Evolutionary conservation across 2,329 filamentous ascomycete genomes (phyloP).

Genomic region (Elsinoe ampelina): DNA sequence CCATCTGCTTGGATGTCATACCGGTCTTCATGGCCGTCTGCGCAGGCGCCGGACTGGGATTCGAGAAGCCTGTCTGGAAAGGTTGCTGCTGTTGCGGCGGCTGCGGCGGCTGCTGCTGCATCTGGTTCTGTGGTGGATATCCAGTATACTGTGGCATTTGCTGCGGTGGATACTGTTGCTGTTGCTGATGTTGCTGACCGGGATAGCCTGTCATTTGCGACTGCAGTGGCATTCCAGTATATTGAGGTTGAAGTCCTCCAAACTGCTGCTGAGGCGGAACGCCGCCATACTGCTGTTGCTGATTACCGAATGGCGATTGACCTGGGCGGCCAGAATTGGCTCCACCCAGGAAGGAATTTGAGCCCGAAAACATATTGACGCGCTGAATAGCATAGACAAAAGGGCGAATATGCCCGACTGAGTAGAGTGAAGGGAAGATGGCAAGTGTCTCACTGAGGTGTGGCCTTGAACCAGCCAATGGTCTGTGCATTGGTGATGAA

Average conservation of each 20-base stretch:
- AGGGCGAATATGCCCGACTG: background rate
- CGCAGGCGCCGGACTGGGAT: slow-evolving; percentile 35
- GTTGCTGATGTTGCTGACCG: slow-evolving; percentile 27
- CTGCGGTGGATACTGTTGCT: slow-evolving; percentile 26
- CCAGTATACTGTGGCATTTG: slow-evolving; percentile 39
- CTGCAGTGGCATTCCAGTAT: slow-evolving; percentile 43
- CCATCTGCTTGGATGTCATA: slow-evolving; percentile 56
- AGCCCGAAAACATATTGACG: slow-evolving; percentile 73
- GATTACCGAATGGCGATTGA: slow-evolving; percentile 47
- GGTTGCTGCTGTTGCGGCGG: slow-evolving; percentile 36
- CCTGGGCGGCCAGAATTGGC: slow-evolving; percentile 65
- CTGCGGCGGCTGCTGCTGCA: slow-evolving; percentile 42
- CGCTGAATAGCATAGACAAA: background rate
- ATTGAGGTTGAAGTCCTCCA: slow-evolving; percentile 53
- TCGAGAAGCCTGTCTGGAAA: slow-evolving; percentile 53
- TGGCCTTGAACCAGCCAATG: background rate
- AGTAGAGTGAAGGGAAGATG: slow-evolving; percentile 1
- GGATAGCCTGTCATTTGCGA: slow-evolving; percentile 36
- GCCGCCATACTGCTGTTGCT: slow-evolving; percentile 39
- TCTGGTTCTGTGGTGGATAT: slow-evolving; percentile 35
- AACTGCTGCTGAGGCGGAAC: slow-evolving; percentile 48
- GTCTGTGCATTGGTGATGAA: background rate
- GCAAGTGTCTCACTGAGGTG: background rate
- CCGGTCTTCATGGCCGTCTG: slow-evolving; percentile 46
- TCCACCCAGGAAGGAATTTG: slow-evolving; percentile 76